Base-by-base conservation (phyloP, 345 rosid species). In the Aegle marmelos region DNA sequence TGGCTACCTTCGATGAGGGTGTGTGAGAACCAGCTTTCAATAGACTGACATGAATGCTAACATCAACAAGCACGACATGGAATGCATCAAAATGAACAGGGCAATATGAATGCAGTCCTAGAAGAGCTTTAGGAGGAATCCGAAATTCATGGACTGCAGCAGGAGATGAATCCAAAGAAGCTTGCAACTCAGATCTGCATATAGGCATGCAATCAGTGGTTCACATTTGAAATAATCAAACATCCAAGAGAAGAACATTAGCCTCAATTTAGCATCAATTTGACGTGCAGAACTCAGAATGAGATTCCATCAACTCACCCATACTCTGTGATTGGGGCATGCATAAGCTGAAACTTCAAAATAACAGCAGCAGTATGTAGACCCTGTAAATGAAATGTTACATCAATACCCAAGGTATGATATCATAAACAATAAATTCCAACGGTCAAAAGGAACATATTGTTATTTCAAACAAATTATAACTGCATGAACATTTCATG, bases 61-160 rank as follows among this genome's bases (percentile, higher is more conserved):
- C 88, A 82, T 96, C 98, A 28, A 96, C 86, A 58, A 93, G 93
- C 80, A 90, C 97, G 21, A 93, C 86, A 85, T 94, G 98, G 80
- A 91, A 87, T 56, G 89, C 81, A 85, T 94, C 99, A 83, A 94
- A 94, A 83, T 94, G 91, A 73, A 96, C 91, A 73, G 97, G 98
- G 84, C 95, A 94, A 79, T 94, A 96, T 27, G 97, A 92, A 87
- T 94, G 98, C 89, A 94, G 80, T 76, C 98, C 98, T 24, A 89
- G 79, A 79, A 96, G 97, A 77, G 99, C 97, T 85, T 91, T 94
- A 39, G 97, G 89, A 75, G 98, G 98, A 84, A 96, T 89, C 17
- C 97, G 87, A 61, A 94, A 96, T 83, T 96, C 97, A 76, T 94
- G 99, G 76, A 94, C 79, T 3, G 98, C 83, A 70, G 91, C 91